Percentiles rank a stretch among this genome's conserved stretches.
These are phyloP conservation scores for Ceratobasidium sp. DNA, from an alignment of 1,284 basidiomycete species.

Conservation along the genomic window DNA sequence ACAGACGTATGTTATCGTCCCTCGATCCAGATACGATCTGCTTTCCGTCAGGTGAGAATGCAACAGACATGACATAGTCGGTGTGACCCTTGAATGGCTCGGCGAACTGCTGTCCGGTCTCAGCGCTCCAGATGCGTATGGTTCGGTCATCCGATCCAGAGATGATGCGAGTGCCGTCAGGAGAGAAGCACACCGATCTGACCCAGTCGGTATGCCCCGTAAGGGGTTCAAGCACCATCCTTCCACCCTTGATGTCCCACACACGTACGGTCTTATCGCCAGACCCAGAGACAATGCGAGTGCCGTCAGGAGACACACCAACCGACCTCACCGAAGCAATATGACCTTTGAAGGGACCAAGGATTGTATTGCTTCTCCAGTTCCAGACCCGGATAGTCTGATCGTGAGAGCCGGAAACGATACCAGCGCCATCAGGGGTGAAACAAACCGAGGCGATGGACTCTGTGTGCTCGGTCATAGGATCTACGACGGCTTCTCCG, in stretches of 20 bases:
- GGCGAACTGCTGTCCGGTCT: not conserved
- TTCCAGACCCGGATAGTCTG: slow-evolving; percentile 33
- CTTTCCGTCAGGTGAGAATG: slow-evolving; percentile 21
- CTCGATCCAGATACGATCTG: slow-evolving; percentile 22
- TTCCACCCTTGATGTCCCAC: slow-evolving; percentile 9
- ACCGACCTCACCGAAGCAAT: not conserved
- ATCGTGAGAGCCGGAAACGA: slow-evolving; percentile 28
- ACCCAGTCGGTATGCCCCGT: not conserved
- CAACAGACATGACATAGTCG: not conserved
- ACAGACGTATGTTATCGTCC: slow-evolving; percentile 15
- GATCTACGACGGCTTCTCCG: not conserved
- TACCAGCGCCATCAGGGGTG: slow-evolving; percentile 16
- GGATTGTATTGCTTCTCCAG: not conserved
- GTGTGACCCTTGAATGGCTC: slow-evolving; percentile 2
- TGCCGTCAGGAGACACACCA: slow-evolving; percentile 12
- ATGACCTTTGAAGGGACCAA: slow-evolving; percentile 1
- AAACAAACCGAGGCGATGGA: slow-evolving; percentile 11
- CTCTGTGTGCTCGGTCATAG: slow-evolving; percentile 1
- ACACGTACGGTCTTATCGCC: not conserved
- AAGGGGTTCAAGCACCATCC: not conserved
- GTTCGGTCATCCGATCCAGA: slow-evolving; percentile 7
- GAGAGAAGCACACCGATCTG: slow-evolving; percentile 24
- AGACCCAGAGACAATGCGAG: slow-evolving; percentile 15
- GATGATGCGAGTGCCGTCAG: slow-evolving; percentile 9
- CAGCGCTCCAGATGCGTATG: slow-evolving; percentile 24